phyloP scores from a whole-genome alignment of 306 rosid genomes.

The Rosa chinensis region DNA sequence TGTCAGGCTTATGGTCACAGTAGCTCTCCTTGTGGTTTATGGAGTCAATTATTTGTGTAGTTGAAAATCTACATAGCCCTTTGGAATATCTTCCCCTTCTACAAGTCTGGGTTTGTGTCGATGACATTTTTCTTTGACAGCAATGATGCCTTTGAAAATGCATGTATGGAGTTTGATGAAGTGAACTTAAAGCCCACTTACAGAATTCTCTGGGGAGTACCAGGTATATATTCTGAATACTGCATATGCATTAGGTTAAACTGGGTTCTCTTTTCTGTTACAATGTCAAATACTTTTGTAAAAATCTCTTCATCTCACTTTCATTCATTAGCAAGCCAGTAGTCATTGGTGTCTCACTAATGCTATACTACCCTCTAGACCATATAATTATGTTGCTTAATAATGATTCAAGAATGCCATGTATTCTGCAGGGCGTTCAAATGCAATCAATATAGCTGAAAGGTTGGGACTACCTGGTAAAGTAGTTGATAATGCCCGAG shows the following conservation, averaged over 20 bases:
- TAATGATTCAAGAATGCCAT: constrained; percentile 16
- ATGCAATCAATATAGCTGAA: constrained; percentile 89
- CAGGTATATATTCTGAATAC: constrained; percentile 51
- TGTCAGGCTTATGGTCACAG: background rate
- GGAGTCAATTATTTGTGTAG: background rate
- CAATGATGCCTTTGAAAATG: constrained; percentile 82
- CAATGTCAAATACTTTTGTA: too few species aligned
- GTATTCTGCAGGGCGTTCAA: constrained; percentile 72
- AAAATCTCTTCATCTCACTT: background rate
- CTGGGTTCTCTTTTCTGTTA: background rate
- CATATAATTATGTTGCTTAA: background rate
- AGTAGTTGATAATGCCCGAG: constrained; percentile 70
- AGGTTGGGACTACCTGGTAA: constrained; percentile 73
- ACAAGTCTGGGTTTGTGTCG: constrained; percentile 24
- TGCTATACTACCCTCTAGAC: background rate
- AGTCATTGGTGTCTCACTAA: background rate
- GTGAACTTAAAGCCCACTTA: constrained; percentile 92
- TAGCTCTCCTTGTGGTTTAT: constrained; percentile 1
- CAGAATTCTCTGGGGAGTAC: constrained; percentile 95
- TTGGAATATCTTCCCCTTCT: constrained; percentile 10
- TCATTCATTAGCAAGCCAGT: background rate
- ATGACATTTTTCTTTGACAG: constrained; percentile 49
- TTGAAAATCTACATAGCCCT: background rate
- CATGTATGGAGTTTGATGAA: constrained; percentile 96
- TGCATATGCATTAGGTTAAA: background rate